These are phyloP conservation scores for Pezicula radicicola DNA, from an alignment of 2,329 filamentous ascomycete genomes.

Conservation along the genomic window DNA sequence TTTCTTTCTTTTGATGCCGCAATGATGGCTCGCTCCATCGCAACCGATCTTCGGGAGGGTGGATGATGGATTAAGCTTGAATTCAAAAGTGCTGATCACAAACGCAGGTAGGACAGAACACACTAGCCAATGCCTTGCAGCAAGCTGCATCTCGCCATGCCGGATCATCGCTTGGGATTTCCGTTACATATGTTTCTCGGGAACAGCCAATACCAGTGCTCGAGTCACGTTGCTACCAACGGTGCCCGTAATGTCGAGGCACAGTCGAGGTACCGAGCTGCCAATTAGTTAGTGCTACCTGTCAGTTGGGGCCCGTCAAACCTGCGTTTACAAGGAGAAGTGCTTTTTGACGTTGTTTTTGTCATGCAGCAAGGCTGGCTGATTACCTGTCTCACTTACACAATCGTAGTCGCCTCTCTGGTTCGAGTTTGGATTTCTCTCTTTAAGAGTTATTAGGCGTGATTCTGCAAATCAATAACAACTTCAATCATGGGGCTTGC, in stretches of 20 bases:
- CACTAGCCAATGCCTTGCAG: no score
- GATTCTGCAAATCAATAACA: neutral
- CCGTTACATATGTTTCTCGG: neutral
- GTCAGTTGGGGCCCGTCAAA: neutral
- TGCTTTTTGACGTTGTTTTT: neutral
- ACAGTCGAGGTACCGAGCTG: neutral
- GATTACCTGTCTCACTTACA: neutral
- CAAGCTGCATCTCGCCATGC: neutral
- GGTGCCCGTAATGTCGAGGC: neutral
- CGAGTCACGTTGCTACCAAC: neutral
- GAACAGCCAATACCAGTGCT: neutral
- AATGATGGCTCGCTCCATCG: no score
- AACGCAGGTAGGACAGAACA: no score
- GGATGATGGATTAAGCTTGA: no score
- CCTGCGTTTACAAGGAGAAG: conserved; percentile 8
- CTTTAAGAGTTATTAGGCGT: neutral
- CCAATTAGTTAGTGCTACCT: neutral
- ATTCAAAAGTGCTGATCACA: no score
- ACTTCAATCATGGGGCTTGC: no score
- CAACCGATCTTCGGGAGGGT: no score
- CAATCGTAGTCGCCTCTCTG: neutral
- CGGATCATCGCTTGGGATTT: neutral
- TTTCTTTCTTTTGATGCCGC: no score
- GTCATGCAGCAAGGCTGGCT: neutral
- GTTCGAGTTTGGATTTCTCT: neutral